Evolutionary conservation across 192 early-diverging fungal species (phyloP), one percentile per base, ranked within the genome.

Genomic region (Glomus cerebriforme): DNA sequence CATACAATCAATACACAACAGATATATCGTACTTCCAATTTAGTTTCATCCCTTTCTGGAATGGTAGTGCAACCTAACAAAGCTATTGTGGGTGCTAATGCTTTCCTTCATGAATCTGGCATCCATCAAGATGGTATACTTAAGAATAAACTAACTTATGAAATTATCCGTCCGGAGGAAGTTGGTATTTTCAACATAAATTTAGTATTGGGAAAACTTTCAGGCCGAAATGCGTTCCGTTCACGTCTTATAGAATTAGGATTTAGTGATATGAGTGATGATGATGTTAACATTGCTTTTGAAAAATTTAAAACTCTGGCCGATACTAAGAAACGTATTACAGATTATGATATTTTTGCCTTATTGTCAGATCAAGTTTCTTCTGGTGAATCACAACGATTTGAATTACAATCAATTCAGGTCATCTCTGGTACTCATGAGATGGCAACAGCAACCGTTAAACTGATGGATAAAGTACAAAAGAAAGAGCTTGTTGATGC

Each of bases 81-180:
- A 87, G 96, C 97, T 59, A 99, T 99, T 81, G 97, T 99, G 49
- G 97, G 97, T 32, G 90, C 92, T 71, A 99, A 99, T 79, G 97
- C 97, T 27, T 99, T 99, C 78, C 86, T 96, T 81, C 97, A 99
- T 83, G 96, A 99, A 87, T 96, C 94, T 78, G 97, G 97, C 37
- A 99, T 99, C 84, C 97, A 99, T 84, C 97, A 99, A 83, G 97
- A 99, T 84, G 97, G 97, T 73, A 93, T 99, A 72, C 90, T 99
- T 67, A 99, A 99, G 87, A 91, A 98, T 88, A 96, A 96, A 83
- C 86, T 84, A 49, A 99, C 97, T 0, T 99, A 99, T 82, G 97
- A 99, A 87, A 99, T 99, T 80, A 98, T 99, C 78, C 91, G 92
- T 73, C 96, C 97, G 15, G 95, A 94, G 64, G 92, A 94, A 35